phyloP scores from a whole-genome alignment of 2,329 filamentous ascomycete species.

The Myriosclerotinia scirpicola region DNA sequence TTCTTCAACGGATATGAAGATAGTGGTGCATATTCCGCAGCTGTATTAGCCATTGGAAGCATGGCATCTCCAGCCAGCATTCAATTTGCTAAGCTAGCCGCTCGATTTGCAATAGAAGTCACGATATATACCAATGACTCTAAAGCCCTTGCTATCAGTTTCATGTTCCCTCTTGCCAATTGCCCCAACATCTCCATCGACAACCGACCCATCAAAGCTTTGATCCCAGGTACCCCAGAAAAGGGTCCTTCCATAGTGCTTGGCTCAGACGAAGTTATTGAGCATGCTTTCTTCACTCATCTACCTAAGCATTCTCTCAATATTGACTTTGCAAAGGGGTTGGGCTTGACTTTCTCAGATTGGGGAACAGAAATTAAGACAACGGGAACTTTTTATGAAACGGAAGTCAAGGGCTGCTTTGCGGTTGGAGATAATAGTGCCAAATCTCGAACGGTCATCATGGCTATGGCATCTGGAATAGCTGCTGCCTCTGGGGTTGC shows the following conservation, averaged over 20 bases:
- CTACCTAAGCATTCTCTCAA: not conserved
- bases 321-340: not conserved
- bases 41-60: not conserved
- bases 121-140: not conserved
- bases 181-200: not conserved
- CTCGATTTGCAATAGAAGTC: not conserved
- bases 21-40: not conserved
- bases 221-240: not conserved
- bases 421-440: conserved; percentile 14
- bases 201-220: not conserved
- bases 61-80: not conserved
- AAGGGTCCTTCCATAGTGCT: not conserved
- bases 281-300: not conserved
- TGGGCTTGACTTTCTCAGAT: conserved; percentile 17
- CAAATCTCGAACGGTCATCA: not conserved
- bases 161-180: not conserved
- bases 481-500: not conserved
- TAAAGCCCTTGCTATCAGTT: not conserved
- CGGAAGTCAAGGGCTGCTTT: conserved; percentile 21
- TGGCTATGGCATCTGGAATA: not conserved
- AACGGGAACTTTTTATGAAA: conserved; percentile 19
- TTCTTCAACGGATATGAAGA: conserved; percentile 22
- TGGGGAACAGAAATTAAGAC: conserved; percentile 20
- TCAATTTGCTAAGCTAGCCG: not conserved
- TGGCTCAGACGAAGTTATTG: not conserved